Evolutionary conservation across 352 stramenopile species (phyloP).

Genomic region (Detonula confervacea): DNA sequence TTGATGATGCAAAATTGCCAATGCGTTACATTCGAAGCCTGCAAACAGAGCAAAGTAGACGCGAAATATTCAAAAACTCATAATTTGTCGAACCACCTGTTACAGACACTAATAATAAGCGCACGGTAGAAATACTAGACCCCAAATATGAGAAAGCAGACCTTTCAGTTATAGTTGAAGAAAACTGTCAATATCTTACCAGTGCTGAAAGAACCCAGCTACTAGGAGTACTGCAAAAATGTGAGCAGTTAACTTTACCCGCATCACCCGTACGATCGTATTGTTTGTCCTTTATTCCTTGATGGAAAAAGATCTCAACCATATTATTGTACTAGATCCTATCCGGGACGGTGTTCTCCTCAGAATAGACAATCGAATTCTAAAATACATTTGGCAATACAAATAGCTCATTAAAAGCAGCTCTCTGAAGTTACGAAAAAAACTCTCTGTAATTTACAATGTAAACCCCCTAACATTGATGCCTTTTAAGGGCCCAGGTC

Average conservation of each 20-base stretch:
- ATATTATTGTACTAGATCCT: too few relatives aligned
- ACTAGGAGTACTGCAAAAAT: conserved; percentile 11
- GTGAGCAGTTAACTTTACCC: conserved; percentile 17
- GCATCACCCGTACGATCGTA: too few relatives aligned
- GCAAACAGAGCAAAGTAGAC: neutral
- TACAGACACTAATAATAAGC: neutral
- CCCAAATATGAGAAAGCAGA: conserved; percentile 36
- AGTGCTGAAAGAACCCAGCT: conserved; percentile 6
- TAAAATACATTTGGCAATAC: too few relatives aligned
- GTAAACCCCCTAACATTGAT: too few relatives aligned
- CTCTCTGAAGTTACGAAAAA: too few relatives aligned
- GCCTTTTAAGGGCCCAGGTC: too few relatives aligned
- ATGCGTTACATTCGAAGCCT: conserved; percentile 17
- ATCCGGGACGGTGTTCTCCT: too few relatives aligned
- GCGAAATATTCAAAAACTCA: neutral
- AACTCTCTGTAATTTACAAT: too few relatives aligned
- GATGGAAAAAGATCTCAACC: too few relatives aligned
- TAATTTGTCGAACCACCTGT: conserved; percentile 2
- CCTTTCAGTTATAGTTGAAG: conserved; percentile 8
- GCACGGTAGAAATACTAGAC: conserved; percentile 18
- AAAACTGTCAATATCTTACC: conserved; percentile 10
- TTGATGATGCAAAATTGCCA: conserved; percentile 25
- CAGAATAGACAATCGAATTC: too few relatives aligned
- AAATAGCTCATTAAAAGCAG: too few relatives aligned
- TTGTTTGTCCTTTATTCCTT: too few relatives aligned